Evolutionary conservation across 495 filamentous ascomycete genomes (phyloP), one percentile per base, ranked within the genome.

Genomic region (Lophium mytilinum): DNA sequence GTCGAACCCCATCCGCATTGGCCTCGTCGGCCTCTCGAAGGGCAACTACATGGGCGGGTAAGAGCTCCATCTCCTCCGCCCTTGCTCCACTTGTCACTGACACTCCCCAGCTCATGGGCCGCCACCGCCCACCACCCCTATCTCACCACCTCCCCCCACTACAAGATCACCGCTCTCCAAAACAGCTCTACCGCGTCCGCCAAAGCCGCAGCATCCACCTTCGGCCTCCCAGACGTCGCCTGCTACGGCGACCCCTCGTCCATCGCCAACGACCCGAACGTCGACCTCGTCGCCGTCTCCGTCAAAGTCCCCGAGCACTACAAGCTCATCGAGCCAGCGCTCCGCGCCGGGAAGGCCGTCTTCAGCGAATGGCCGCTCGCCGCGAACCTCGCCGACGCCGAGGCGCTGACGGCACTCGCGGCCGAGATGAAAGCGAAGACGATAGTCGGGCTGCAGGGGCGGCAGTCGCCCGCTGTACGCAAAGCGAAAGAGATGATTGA

Each of bases 281-380:
- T 86, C 49, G 81, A 85, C 45, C 68, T 85, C 12, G 81, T 85
- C 3, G 77, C 83, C 36, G 75, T 73, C 52, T 71, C 64, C 18
- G 81, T 80, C 0, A 69, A 79, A 4, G 79, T 83, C 0, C 80
- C 82, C 45, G 71, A 69, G 9, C 84, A 86, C 63, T 71, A 73
- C 47, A 61, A 65, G 15, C 68, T 75, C 9, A 67, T 75, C 37
- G 63, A 71, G 14, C 77, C 79, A 1, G 73, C 71, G 12, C 45
- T 87, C 9, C 53, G 66, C 15, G 79, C 79, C 0, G 79, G 80
- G n/a, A 85, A 85, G 62, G 67, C 72, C 35, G 77, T 79, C 11
- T 84, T 70, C 52, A 71, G 79, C 21, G 83, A 86, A 63, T 86
- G 83, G 83, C 73, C 74, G 1, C 59, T 78, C 2, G 73, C 61